Base-by-base conservation (phyloP, 495 filamentous ascomycete species). In the Podospora didyma region DNA sequence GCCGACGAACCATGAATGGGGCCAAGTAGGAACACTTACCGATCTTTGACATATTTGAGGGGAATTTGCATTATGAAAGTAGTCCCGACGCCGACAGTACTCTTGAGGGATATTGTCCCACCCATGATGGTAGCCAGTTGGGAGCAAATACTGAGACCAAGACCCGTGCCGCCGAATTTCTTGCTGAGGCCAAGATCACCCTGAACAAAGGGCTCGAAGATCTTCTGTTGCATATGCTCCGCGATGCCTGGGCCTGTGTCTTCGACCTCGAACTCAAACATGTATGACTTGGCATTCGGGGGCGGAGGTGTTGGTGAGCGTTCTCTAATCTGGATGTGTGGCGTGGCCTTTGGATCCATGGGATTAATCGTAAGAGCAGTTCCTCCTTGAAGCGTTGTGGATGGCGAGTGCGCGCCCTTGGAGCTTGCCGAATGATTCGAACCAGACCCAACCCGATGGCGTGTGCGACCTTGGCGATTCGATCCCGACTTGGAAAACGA, bases 131-230 rank as follows among this genome's bases (percentile, higher is more conserved):
- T 85, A 4, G 91, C 87, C 31, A 97, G 76, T 66, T 97, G 92
- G 12, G 86, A 83, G 66, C 89, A 96, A 61, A 97, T 97, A 61
- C 87, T 90, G 49, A 97, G 68, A 9, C 92, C 92, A 7, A 97
- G 73, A n/a, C 92, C 92, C 7, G 92, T 96, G 14, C 92, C 92
- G 21, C 90, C 91, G 65, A 87, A 94, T 59, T 93, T 95, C 67
- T 90, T 95, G 70, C 86, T 92, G 20, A 97, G 74, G 2, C 90
- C 87, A 10, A 94, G 73, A 66, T 97, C 92, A 1, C 89, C 92
- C 70, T 97, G 92, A 9, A 96, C 87, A 62, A 97, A 97, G 0
- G 92, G 92, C 66, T 97, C 92, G 72, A 97, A 97, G 23, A 97
- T 89, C 58, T 84, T 82, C 55, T 88, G 73, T 57, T 89, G 89